Conservation (phyloP, 352 stramenopile genomes). For the Plasmopara muralis region DNA sequence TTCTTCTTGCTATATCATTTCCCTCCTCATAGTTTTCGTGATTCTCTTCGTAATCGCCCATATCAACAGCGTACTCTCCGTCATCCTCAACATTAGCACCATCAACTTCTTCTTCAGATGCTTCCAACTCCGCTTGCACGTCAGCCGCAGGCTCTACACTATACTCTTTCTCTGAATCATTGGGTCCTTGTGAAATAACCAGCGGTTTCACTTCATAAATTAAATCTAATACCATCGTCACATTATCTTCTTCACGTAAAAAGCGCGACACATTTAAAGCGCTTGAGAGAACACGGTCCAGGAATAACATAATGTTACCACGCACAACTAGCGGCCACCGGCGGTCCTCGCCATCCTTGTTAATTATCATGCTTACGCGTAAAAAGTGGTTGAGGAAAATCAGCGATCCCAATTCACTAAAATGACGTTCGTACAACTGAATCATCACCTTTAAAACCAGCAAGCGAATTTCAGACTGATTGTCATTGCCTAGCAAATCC, state of each 20-base stretch:
- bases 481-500: slow-evolving; percentile 32
- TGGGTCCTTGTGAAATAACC: slow-evolving; percentile 53
- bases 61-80: slow-evolving; percentile 36
- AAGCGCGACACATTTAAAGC: slow-evolving; percentile 76
- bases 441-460: slow-evolving; percentile 86
- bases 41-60: slow-evolving; percentile 32
- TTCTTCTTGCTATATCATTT: slow-evolving; percentile 40
- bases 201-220: slow-evolving; percentile 73
- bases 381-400: slow-evolving; percentile 81
- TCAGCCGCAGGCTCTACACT: slow-evolving; percentile 50
- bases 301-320: slow-evolving; percentile 78
- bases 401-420: slow-evolving; percentile 64
- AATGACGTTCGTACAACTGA: slow-evolving; percentile 78
- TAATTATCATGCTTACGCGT: slow-evolving; percentile 69
- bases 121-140: slow-evolving; percentile 45
- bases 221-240: slow-evolving; percentile 71
- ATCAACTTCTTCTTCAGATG: slow-evolving; percentile 50
- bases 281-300: slow-evolving; percentile 76
- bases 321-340: slow-evolving; percentile 69
- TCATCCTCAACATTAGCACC: slow-evolving; percentile 27
- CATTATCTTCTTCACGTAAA: slow-evolving; percentile 61
- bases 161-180: slow-evolving; percentile 67
- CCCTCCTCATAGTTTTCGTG: slow-evolving; percentile 34
- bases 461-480: slow-evolving; percentile 68
- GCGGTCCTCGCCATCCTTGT: slow-evolving; percentile 33